These are phyloP conservation scores for Quercus dentata DNA, from an alignment of 306 rosid species.

Conservation along the genomic window DNA sequence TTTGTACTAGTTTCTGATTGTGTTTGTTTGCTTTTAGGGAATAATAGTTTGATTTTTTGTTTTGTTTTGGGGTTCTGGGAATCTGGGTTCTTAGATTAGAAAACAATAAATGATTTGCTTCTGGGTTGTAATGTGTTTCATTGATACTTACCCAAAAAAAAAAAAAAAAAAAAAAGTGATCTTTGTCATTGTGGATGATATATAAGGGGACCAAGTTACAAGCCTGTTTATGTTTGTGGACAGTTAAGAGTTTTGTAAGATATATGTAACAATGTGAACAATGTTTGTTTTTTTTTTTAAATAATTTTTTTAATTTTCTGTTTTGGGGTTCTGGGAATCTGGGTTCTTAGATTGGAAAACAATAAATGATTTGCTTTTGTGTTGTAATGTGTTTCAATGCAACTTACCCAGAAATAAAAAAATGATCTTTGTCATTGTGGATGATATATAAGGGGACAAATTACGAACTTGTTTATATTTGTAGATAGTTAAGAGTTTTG, in stretches of 20 bases:
- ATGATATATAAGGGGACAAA: neutral
- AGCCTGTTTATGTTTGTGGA: neutral
- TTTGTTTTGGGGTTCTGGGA: neutral
- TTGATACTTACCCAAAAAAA: neutral
- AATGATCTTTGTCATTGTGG: neutral
- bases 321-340: neutral
- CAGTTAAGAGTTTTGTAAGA: neutral
- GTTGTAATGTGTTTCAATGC: neutral
- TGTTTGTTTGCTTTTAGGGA: neutral
- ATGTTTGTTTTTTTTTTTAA: too few relatives aligned
- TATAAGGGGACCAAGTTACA: neutral
- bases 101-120: neutral
- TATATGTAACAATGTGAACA: neutral
- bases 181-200: slow-evolving; percentile 2
- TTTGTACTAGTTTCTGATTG: neutral
- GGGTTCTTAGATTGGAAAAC: neutral
- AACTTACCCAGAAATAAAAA: neutral
- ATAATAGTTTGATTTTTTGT: neutral
- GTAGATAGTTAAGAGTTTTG: neutral
- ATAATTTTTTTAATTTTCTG: neutral
- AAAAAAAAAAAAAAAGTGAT: neutral
- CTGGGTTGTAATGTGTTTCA: neutral
- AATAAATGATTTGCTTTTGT: neutral
- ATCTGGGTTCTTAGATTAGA: neutral
- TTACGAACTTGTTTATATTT: neutral